Conservation (phyloP, 2,329 filamentous ascomycete genomes). For the Nothomitra cinnamomea region DNA sequence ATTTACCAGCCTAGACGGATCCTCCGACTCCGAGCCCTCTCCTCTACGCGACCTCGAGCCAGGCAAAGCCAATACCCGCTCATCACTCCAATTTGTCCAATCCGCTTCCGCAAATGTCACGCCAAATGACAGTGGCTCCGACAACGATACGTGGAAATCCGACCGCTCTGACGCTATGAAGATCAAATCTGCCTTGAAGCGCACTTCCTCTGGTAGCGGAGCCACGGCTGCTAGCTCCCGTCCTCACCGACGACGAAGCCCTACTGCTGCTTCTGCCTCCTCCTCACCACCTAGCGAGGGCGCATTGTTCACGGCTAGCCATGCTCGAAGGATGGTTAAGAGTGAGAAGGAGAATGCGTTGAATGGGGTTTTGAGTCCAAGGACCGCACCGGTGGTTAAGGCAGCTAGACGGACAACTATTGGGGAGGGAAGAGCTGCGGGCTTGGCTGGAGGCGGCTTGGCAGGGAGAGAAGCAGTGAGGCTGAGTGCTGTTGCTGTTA, state of each 20-base stretch:
- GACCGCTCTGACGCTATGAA: slow-evolving; percentile 33
- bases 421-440: slow-evolving; percentile 20
- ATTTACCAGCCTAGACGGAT: slow-evolving; percentile 39
- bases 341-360: slow-evolving; percentile 38
- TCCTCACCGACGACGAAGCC: slow-evolving; percentile 37
- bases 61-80: slow-evolving; percentile 30
- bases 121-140: slow-evolving; percentile 19
- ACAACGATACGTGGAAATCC: slow-evolving; percentile 30
- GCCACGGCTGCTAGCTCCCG: slow-evolving; percentile 17
- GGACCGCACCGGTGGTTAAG: slow-evolving; percentile 41
- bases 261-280: slow-evolving; percentile 27
- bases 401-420: slow-evolving; percentile 26
- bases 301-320: slow-evolving; percentile 44
- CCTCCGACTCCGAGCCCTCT: slow-evolving; percentile 40
- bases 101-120: slow-evolving; percentile 19
- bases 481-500: slow-evolving; percentile 14
- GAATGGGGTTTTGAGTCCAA: slow-evolving; percentile 44
- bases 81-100: slow-evolving; percentile 23
- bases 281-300: slow-evolving; percentile 39
- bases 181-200: slow-evolving; percentile 39
- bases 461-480: slow-evolving; percentile 18
- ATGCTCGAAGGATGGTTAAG: slow-evolving; percentile 49
- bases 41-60: slow-evolving; percentile 36
- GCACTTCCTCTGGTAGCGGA: slow-evolving; percentile 25
- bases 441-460: slow-evolving; percentile 13